Conservation (phyloP, 2,329 filamentous ascomycete genomes). For the Aspergillus clavatus region DNA sequence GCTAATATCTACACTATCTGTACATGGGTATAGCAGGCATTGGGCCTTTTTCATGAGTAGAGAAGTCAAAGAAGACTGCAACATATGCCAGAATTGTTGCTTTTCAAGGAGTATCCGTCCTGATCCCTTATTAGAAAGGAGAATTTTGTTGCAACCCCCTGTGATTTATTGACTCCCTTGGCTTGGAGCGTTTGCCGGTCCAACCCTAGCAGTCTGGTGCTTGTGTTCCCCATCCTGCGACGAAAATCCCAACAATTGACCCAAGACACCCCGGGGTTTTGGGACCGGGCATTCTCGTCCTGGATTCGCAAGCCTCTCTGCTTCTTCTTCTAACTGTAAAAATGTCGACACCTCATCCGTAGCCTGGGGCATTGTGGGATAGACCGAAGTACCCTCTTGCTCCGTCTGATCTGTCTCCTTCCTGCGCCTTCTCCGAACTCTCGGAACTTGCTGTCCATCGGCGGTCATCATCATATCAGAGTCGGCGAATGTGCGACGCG, state of each 20-base stretch:
- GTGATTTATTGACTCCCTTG: neutral
- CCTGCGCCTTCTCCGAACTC: slow-evolving; percentile 33
- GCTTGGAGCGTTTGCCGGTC: slow-evolving; percentile 3
- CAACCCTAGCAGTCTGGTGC: slow-evolving; percentile 8
- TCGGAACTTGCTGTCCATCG: slow-evolving; percentile 42
- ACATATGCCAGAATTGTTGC: neutral
- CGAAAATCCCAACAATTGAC: slow-evolving; percentile 68
- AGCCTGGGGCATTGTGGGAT: slow-evolving; percentile 13
- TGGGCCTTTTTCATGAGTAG: neutral
- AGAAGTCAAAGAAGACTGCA: neutral
- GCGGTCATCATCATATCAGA: slow-evolving; percentile 45
- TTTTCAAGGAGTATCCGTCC: neutral
- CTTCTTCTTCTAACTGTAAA: slow-evolving; percentile 39
- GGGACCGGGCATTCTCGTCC: slow-evolving; percentile 84
- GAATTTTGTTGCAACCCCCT: too few species aligned
- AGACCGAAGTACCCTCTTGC: slow-evolving; percentile 11
- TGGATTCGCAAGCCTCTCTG: slow-evolving; percentile 37
- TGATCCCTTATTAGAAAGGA: neutral
- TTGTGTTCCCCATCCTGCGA: slow-evolving; percentile 24
- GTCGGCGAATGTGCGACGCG: slow-evolving; percentile 70
- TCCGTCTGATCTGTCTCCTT: slow-evolving; percentile 24
- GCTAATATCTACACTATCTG: slow-evolving; percentile 14
- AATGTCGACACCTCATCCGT: slow-evolving; percentile 42
- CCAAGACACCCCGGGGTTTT: slow-evolving; percentile 75
- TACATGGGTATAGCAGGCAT: slow-evolving; percentile 21